Evolutionary conservation across 371 early-diverging fungal genomes (phyloP).

Genomic region (Mortierella sp.): DNA sequence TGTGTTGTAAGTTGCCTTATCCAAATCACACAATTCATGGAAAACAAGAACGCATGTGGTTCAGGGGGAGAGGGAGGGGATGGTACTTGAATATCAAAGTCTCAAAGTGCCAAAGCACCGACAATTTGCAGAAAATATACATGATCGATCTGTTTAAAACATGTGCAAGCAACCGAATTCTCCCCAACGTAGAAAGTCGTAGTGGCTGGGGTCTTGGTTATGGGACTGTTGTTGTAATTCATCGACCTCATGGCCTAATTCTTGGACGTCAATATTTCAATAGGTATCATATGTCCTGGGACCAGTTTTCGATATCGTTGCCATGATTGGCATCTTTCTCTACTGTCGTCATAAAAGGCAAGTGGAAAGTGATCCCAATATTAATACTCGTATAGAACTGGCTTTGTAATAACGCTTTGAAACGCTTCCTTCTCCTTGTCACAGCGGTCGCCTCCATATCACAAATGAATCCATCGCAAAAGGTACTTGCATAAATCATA

Average conservation of each 20-base stretch:
- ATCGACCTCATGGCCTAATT: neutral
- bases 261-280: neutral
- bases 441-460: constrained; percentile 37
- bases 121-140: too few relatives aligned
- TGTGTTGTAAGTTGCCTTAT: constrained; percentile 38
- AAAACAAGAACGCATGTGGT: too few relatives aligned
- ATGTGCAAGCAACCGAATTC: too few relatives aligned
- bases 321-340: constrained; percentile 42
- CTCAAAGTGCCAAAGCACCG: too few relatives aligned
- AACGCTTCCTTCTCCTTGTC: neutral
- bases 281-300: constrained; percentile 42
- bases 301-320: constrained; percentile 42
- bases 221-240: neutral
- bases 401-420: neutral
- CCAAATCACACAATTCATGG: too few relatives aligned
- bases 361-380: neutral
- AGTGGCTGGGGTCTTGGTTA: neutral
- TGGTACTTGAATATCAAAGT: neutral
- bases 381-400: neutral
- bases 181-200: too few relatives aligned
- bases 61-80: too few relatives aligned
- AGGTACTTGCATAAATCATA: constrained; percentile 17
- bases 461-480: constrained; percentile 51
- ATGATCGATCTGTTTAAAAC: too few relatives aligned
- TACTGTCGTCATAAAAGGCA: constrained; percentile 46